Percentiles rank a stretch among this genome's conserved stretches.
These are phyloP conservation scores for Monosporascus sp. DNA, from an alignment of 2,329 filamentous ascomycete species.

Conservation along the genomic window DNA sequence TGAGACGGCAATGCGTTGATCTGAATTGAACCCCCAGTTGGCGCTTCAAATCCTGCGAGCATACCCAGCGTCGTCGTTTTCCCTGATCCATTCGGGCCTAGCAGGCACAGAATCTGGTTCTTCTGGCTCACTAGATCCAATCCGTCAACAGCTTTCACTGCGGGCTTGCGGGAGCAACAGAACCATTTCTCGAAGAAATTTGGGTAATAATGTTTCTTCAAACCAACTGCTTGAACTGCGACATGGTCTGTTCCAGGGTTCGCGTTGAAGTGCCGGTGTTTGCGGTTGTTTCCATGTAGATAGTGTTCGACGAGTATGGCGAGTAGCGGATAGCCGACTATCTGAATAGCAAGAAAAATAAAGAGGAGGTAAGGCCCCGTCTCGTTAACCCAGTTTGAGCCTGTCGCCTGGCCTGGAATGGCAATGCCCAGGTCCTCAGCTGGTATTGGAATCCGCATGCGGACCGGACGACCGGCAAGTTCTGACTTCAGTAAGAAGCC, in stretches of 20 bases:
- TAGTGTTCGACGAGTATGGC: constrained; percentile 27
- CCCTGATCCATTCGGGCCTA: constrained; percentile 66
- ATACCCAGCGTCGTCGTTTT: constrained; percentile 67
- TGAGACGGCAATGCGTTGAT: constrained; percentile 47
- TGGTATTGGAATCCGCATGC: constrained; percentile 10
- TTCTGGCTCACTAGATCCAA: constrained; percentile 53
- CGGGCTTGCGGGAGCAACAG: constrained; percentile 23
- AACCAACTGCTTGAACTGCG: constrained; percentile 15
- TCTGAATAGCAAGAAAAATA: constrained; percentile 26
- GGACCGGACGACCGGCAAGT: constrained; percentile 10
- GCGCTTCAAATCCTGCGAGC: constrained; percentile 58
- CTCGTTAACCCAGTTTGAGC: constrained; percentile 22
- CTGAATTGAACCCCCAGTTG: constrained; percentile 54
- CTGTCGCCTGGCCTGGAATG: neutral
- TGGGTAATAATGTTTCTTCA: constrained; percentile 29
- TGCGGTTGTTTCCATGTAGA: constrained; percentile 30
- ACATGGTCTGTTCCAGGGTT: constrained; percentile 13
- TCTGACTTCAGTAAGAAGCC: constrained; percentile 20
- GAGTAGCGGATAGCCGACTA: constrained; percentile 27
- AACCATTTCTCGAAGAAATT: constrained; percentile 22
- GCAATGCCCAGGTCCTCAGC: neutral
- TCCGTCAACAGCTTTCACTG: constrained; percentile 51
- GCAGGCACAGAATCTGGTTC: constrained; percentile 59
- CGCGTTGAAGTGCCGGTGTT: constrained; percentile 17
- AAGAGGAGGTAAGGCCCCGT: constrained; percentile 22